These are phyloP conservation scores for Tuber magnatum DNA, from an alignment of 495 filamentous ascomycete species.

Conservation along the genomic window DNA sequence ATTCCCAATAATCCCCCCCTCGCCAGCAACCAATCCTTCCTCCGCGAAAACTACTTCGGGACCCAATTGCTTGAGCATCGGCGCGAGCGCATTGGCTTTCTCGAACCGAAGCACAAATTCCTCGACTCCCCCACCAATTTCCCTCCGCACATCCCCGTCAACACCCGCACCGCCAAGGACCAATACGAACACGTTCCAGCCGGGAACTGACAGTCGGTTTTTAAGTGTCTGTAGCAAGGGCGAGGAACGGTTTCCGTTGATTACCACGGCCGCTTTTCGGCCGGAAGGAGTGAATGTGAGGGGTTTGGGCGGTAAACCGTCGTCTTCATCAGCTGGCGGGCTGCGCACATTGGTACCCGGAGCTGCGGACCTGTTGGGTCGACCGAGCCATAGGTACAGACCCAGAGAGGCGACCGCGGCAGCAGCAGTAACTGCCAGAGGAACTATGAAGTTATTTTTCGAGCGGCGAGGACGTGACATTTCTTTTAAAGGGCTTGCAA, in stretches of 20 bases:
- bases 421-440: constrained; percentile 30
- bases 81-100: constrained; percentile 16
- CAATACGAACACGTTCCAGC: background rate
- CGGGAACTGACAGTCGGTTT: background rate
- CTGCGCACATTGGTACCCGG: background rate
- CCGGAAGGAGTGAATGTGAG: constrained; percentile 1
- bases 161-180: background rate
- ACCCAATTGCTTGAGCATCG: constrained; percentile 31
- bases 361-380: background rate
- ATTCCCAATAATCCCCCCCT: constrained; percentile 10
- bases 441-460: constrained; percentile 29
- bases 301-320: background rate
- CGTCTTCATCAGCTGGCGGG: background rate
- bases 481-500: background rate
- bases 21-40: constrained; percentile 26
- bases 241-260: background rate
- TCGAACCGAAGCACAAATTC: constrained; percentile 7
- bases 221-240: background rate
- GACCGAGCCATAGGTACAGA: constrained; percentile 24
- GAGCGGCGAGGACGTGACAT: constrained; percentile 30
- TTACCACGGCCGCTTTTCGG: background rate
- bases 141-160: background rate
- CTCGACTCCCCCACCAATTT: background rate
- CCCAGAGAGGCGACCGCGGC: constrained; percentile 30
- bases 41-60: constrained; percentile 36